phyloP scores from a whole-genome alignment of 768 basidiomycete species.

The Floccularia luteovirens region DNA sequence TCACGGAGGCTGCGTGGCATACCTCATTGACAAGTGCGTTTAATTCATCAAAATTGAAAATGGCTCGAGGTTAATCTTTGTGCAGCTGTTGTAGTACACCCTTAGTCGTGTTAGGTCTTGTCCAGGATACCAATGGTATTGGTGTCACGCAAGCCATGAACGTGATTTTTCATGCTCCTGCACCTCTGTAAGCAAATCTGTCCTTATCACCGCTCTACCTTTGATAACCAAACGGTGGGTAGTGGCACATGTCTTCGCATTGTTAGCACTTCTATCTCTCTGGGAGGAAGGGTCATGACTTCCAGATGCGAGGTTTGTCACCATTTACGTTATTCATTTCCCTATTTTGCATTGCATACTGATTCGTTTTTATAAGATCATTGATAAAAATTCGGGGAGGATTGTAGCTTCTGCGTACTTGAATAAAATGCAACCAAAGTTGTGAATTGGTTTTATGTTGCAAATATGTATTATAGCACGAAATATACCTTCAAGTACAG shows the following conservation, averaged over 20 bases:
- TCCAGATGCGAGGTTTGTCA: slow-evolving; percentile 59
- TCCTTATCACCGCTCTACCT: not conserved
- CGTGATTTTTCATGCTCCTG: slow-evolving; percentile 63
- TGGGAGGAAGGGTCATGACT: slow-evolving; percentile 66
- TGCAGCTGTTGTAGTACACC: slow-evolving; percentile 60
- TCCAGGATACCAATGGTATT: slow-evolving; percentile 57
- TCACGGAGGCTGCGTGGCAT: slow-evolving; percentile 70
- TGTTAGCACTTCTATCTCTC: slow-evolving; percentile 53
- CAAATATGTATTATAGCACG: too few species aligned
- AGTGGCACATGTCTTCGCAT: slow-evolving; percentile 58
- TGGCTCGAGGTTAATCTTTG: not conserved
- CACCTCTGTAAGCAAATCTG: slow-evolving; percentile 39
- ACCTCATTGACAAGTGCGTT: slow-evolving; percentile 64
- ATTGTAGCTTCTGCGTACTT: slow-evolving; percentile 60
- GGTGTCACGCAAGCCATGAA: slow-evolving; percentile 72
- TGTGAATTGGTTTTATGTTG: too few species aligned
- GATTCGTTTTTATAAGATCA: slow-evolving; percentile 29
- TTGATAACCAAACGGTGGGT: slow-evolving; percentile 4
- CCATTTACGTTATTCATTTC: not conserved
- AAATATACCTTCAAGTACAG: too few species aligned
- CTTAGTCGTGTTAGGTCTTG: slow-evolving; percentile 56
- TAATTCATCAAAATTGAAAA: not conserved
- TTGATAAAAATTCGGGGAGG: slow-evolving; percentile 50
- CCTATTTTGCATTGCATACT: slow-evolving; percentile 1
- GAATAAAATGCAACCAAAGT: slow-evolving; percentile 72